These are phyloP conservation scores for Lachancea mirantina DNA, from an alignment of 805 yeast species.

Conservation along the genomic window DNA sequence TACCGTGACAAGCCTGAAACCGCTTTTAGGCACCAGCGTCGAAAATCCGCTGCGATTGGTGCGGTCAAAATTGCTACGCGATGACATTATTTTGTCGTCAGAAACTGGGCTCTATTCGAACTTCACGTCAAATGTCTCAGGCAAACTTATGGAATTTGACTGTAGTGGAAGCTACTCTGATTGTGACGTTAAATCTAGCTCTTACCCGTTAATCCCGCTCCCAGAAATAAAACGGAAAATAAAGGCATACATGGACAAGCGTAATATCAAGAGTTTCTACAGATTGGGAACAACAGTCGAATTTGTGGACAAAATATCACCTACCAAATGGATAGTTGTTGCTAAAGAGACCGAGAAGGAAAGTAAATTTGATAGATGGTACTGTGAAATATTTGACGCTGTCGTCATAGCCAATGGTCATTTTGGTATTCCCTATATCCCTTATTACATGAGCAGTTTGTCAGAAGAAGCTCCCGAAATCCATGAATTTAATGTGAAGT, in stretches of 20 bases:
- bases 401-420: conserved; percentile 38
- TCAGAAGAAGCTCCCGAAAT: conserved; percentile 8
- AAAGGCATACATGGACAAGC: conserved; percentile 6
- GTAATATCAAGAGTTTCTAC: conserved; percentile 6
- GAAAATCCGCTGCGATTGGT: conserved; percentile 11
- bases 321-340: conserved; percentile 31
- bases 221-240: conserved; percentile 9
- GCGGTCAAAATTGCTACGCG: conserved; percentile 7
- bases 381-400: conserved; percentile 34
- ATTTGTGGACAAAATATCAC: conserved; percentile 14
- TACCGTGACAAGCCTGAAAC: conserved; percentile 8
- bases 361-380: conserved; percentile 32
- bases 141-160: conserved; percentile 14
- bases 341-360: conserved; percentile 16
- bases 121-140: conserved; percentile 15
- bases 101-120: conserved; percentile 16
- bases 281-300: conserved; percentile 15
- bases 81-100: conserved; percentile 11
- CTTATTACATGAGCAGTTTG: conserved; percentile 20
- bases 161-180: conserved; percentile 3
- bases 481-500: conserved; percentile 14
- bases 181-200: conserved; percentile 1
- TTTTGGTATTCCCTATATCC: conserved; percentile 36
- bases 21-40: conserved; percentile 13
- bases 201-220: conserved; percentile 13